Base-by-base conservation (phyloP, 2,329 filamentous ascomycete genomes). In the Ceratocystis ficicola region DNA sequence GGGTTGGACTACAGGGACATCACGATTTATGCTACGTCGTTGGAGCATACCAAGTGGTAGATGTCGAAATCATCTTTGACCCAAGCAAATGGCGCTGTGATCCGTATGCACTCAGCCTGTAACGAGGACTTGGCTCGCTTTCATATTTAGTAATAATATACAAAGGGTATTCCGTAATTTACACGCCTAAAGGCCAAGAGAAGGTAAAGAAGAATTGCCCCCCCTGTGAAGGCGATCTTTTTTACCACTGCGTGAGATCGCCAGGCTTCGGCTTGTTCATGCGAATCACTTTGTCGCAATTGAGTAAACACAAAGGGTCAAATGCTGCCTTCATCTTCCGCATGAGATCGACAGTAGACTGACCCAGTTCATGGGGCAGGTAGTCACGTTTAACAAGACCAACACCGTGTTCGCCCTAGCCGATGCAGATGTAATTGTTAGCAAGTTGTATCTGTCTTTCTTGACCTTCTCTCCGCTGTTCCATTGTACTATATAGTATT, bases 321-420 rank as follows among this genome's bases (percentile, higher is more conserved):
- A 91, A 87, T 0, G 89, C 87, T 71, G 85, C 80, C 78, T 94
- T 94, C 73, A 93, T 84, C 86, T 87, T 89, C 75, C 89, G 83
- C 89, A 95, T 95, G 25, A 87, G 80, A 76, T 92, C 88, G 7
- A 95, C 88, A 0, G 89, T 90, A 12, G 76, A 79, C 73, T 84
- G 79, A 12, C 89, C 88, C 50, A 94, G 78, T 76, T 95, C 89
- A 72, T 92, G 87, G 8, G 84, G 80, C 55, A 95, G 79, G 72
- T 93, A 93, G 73, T 94, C 89, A 70, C 89, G 80, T 82, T 95
- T 95, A 66, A 93, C 87, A 61, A 95, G 77, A 5, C 89, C 89
- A 64, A 94, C 86, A 52, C 89, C 89, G 74, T 95, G 89, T 75
- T 95, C 89, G 65, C 89, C 90, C 80, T 83, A 41, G 66, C 46